Base-by-base conservation (phyloP, 768 basidiomycete genomes). In the Rhodotorula graminis region DNA sequence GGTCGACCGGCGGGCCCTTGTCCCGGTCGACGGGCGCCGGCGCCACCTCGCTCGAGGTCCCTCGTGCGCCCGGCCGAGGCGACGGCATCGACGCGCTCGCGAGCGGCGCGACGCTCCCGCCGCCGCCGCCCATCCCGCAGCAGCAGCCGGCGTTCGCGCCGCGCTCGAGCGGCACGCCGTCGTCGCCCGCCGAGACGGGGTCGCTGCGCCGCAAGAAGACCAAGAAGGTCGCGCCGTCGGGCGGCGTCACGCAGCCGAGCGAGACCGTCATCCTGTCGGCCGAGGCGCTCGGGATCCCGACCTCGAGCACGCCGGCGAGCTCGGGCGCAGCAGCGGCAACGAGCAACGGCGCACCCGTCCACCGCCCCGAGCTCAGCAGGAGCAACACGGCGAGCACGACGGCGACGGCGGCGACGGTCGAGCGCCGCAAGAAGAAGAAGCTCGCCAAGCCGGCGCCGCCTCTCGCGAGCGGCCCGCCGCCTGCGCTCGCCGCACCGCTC, bases 241-340 rank as follows among this genome's bases (percentile, higher is more conserved):
- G 18, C 60, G 37, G 40, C 49, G 60, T 69, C 49, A 59, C n/a
- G 61, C 58, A 65, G 57, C 72, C 49, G 10, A 9, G n/a, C 19
- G 49, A 73, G 61, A 75, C 74, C n/a, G 58, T 68, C 52, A 42
- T 70, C n/a, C 64, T 69, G 29, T 67, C 70, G 14, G 69, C 74
- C 18, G 73, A 74, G 57, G 65, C 69, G 49, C 69, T 74, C 55
- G 69, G 69, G 0, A 73, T 73, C 50, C 72, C 72, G 16, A 62
- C 64, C 3, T 21, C n/a, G 16, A 25, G 27, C 11, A 25, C 56
- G 33, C 16, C 18, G 7, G 33, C 56, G 56, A 21, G 21, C 33
- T 16, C 50, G 50, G 21, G 33, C 1, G 18, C 62, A 6, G 31
- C 58, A 29, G 25, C 44, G 37, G 18, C 25, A 8, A 37, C 37